Evolutionary conservation across 2,329 filamentous ascomycete species (phyloP), one percentile per base, ranked within the genome.

Genomic region (Grosmannia clavigera): DNA sequence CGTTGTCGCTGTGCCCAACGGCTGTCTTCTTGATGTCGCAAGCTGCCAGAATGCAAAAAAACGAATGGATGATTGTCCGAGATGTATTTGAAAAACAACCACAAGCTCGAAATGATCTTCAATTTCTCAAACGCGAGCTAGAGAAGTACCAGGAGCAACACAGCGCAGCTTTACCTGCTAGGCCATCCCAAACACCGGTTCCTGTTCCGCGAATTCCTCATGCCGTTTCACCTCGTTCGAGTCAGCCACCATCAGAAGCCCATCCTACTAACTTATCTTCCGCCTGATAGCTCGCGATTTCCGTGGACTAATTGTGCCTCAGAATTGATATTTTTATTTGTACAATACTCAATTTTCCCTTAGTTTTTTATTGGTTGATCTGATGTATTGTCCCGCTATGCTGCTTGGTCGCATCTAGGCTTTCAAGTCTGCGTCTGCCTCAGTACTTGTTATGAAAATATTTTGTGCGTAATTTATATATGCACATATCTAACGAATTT

Each of bases 51-150:
- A 89, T 88, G 77, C 79, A 84, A 54, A 77, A 81, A n/a, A 75
- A 81, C 19, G 88, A 95, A 68, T 86, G 94, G 81, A 78, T 81
- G 60, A 82, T 94, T 33, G 81, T 96, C 63, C 79, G 81, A 58
- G 78, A 81, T 48, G 85, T 92, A 16, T 78, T 90, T 29, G 79
- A 84, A 57, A 76, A 79, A 12, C 84, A 90, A 59, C 82, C 84
- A 0, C 79, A 78, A 27, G 82, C 88, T 0, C 78, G 83, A 27
- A 79, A 84, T 1, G 83, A 91, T 66, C 70, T 86, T 22, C 73
- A 77, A 57, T 75, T 82, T 58, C 73, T 86, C 3, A 81, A 80
- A 43, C 71, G 73, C 54, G 72, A 84, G 25, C 68, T 86, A 14
- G 82, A 83, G 59, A 78, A 76, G 63, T 63, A 55, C 27, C 61